Evolutionary conservation across 176 grass and related monocot species (phyloP).

Genomic region (Musa beccarii): DNA sequence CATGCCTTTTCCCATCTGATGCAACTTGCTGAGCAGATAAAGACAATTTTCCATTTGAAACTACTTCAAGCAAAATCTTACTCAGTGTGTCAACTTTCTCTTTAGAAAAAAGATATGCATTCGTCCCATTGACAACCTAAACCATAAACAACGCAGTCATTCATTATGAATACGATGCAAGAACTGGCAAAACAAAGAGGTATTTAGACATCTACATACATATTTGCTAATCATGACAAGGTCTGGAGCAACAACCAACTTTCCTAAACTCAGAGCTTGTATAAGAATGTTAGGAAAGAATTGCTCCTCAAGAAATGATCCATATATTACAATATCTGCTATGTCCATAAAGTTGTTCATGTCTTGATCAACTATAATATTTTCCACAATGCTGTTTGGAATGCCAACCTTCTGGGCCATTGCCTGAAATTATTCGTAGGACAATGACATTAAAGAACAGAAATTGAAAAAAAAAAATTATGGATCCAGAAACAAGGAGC

Average conservation of each 20-base stretch:
- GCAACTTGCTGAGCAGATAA: constrained; percentile 62
- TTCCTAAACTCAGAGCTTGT: constrained; percentile 77
- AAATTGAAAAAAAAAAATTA: no score
- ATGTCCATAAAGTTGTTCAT: constrained; percentile 39
- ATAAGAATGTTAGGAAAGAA: constrained; percentile 68
- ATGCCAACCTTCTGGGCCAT: constrained; percentile 58
- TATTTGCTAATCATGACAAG: constrained; percentile 70
- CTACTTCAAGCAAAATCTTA: constrained; percentile 43
- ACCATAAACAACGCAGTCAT: constrained; percentile 21
- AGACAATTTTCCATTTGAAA: constrained; percentile 66
- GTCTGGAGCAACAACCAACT: constrained; percentile 88
- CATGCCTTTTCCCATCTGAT: constrained; percentile 56
- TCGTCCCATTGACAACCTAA: constrained; percentile 85
- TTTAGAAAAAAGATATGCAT: constrained; percentile 72
- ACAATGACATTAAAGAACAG: constrained; percentile 11
- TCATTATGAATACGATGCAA: constrained; percentile 1
- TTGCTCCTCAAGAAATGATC: constrained; percentile 84
- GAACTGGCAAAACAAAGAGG: constrained; percentile 15
- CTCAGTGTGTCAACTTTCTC: constrained; percentile 49
- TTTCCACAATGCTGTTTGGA: constrained; percentile 47
- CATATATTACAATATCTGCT: constrained; percentile 76
- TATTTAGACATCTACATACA: constrained; percentile 33
- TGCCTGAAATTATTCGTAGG: constrained; percentile 26
- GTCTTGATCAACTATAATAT: constrained; percentile 47
- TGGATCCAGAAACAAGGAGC: background rate